Evolutionary conservation across 1,139 yeast species (phyloP).

Genomic region (Suhomyces kunorum): DNA sequence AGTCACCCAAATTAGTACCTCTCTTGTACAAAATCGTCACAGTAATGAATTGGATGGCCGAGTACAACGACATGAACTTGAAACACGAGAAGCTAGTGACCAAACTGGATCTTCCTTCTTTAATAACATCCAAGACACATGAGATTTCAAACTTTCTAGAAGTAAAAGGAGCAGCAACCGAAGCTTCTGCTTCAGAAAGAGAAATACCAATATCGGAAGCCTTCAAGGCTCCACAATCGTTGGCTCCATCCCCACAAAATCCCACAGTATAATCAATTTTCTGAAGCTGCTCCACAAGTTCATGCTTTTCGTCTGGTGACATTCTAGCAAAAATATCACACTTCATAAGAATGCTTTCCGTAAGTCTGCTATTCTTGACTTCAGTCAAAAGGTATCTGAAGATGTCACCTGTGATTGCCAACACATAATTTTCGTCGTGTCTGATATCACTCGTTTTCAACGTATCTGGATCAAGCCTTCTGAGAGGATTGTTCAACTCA

Average conservation of each 20-base stretch:
- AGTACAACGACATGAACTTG: constrained; percentile 95
- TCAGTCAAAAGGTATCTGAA: constrained; percentile 74
- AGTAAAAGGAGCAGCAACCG: constrained; percentile 98
- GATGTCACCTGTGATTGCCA: constrained; percentile 92
- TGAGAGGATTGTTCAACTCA: constrained; percentile 57
- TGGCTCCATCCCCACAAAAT: constrained; percentile 97
- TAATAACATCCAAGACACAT: constrained; percentile 86
- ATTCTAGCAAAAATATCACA: constrained; percentile 88
- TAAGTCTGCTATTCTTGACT: constrained; percentile 38
- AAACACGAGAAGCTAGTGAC: constrained; percentile 96
- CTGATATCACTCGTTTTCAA: constrained; percentile 50
- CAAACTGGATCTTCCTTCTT: constrained; percentile 91
- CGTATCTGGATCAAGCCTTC: constrained; percentile 60
- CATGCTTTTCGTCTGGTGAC: constrained; percentile 99
- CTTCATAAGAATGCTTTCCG: constrained; percentile 66
- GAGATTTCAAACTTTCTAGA: constrained; percentile 86
- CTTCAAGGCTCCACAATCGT: constrained; percentile 96
- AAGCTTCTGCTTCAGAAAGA: constrained; percentile 95
- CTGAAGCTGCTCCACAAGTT: constrained; percentile 84
- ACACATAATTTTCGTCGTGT: constrained; percentile 46
- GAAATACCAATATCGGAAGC: constrained; percentile 98
- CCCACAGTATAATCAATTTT: constrained; percentile 88
- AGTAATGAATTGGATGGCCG: constrained; percentile 92
- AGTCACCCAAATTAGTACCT: constrained; percentile 96
- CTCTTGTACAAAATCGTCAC: constrained; percentile 81